A percentile compares a stretch with the other conserved stretches of the same genome.
These are phyloP conservation scores for Primulina huaijiensis DNA, from an alignment of 257 asterid species.

Conservation along the genomic window DNA sequence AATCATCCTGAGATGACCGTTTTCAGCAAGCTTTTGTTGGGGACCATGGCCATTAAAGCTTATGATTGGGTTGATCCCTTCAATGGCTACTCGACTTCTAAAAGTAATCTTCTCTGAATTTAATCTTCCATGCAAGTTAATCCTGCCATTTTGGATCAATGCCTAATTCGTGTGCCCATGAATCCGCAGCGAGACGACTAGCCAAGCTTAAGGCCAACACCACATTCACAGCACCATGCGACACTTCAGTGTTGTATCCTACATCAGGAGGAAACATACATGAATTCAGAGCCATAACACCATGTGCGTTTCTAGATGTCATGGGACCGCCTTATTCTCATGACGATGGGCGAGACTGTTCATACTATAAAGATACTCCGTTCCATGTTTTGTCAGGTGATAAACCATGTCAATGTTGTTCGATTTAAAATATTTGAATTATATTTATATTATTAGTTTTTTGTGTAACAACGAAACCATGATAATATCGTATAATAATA, in stretches of 20 bases:
- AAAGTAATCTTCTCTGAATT: conserved; percentile 28
- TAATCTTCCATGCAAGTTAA: not conserved
- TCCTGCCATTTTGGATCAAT: not conserved
- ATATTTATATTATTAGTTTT: not conserved
- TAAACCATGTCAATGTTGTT: not conserved
- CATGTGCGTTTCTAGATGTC: conserved; percentile 81
- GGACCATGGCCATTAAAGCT: conserved; percentile 78
- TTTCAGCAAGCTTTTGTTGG: conserved; percentile 77
- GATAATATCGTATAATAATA: too few relatives aligned
- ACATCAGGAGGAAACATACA: conserved; percentile 93
- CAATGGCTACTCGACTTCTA: conserved; percentile 24
- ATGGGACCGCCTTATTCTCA: conserved; percentile 76
- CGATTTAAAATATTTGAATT: too few relatives aligned
- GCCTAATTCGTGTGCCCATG: not conserved
- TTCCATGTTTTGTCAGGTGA: conserved; percentile 32
- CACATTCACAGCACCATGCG: conserved; percentile 59
- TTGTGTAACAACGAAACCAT: too few relatives aligned
- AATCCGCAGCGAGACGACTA: conserved; percentile 45
- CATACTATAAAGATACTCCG: conserved; percentile 51
- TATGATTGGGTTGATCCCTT: conserved; percentile 62
- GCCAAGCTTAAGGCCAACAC: conserved; percentile 56
- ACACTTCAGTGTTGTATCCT: conserved; percentile 67
- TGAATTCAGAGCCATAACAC: conserved; percentile 71
- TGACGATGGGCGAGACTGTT: conserved; percentile 70
- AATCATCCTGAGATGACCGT: conserved; percentile 94